Conservation (phyloP, 75 land plant species). For the Pinus tabuliformis region DNA sequence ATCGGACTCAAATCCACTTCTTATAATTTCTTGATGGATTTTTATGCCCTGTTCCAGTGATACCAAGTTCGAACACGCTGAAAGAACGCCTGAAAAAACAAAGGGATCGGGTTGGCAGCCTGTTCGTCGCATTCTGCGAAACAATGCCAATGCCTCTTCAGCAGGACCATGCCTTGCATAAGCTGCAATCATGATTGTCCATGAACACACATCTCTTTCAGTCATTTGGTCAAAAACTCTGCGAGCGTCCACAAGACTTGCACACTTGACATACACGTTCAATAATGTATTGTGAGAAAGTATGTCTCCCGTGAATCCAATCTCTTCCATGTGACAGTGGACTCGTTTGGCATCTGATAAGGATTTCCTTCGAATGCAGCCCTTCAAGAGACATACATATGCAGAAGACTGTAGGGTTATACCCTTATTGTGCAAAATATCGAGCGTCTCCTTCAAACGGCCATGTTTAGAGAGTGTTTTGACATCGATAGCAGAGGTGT, state of each 20-base stretch:
- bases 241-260: constrained; percentile 8
- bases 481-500: too few relatives aligned
- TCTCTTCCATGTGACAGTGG: too few relatives aligned
- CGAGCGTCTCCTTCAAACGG: too few relatives aligned
- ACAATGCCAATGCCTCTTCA: constrained; percentile 22
- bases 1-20: constrained; percentile 23
- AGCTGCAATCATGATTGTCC: constrained; percentile 33
- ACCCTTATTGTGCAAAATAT: too few relatives aligned
- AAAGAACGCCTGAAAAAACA: constrained; percentile 35
- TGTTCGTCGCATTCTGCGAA: constrained; percentile 33
- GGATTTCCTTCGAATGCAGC: too few relatives aligned
- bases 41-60: constrained; percentile 12
- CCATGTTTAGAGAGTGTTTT: too few relatives aligned
- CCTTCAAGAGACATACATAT: too few relatives aligned
- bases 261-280: constrained; percentile 52
- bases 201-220: constrained; percentile 16
- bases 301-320: too few relatives aligned
- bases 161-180: constrained; percentile 20
- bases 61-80: constrained; percentile 34
- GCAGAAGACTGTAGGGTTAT: too few relatives aligned
- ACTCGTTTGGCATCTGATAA: too few relatives aligned
- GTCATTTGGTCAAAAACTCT: constrained; percentile 37
- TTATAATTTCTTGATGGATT: constrained; percentile 24
- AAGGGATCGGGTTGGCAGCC: constrained; percentile 47
- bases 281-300: too few relatives aligned